phyloP scores from a whole-genome alignment of 345 rosid genomes.

The Citrus unshiu region DNA sequence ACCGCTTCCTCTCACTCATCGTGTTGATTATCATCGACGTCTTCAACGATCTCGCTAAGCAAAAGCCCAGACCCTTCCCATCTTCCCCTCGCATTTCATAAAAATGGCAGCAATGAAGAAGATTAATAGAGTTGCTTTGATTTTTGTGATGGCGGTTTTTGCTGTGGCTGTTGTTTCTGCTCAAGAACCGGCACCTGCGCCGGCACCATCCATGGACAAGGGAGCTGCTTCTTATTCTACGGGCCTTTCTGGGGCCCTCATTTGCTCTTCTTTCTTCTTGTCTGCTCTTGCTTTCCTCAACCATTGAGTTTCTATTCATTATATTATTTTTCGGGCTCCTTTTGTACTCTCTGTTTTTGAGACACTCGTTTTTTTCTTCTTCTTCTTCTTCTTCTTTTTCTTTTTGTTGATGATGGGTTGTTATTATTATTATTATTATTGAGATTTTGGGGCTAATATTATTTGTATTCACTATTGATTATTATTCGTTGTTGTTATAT shows the following conservation, averaged over 20 bases:
- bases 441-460: background rate
- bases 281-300: conserved; percentile 29
- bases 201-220: conserved; percentile 23
- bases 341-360: no score
- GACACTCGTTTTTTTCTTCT: no score
- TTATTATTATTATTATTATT: background rate
- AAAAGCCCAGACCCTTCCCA: no score
- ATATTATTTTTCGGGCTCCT: no score
- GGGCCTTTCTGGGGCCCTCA: conserved; percentile 24
- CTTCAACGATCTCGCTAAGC: no score
- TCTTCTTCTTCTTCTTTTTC: background rate
- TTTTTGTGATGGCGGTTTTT: background rate
- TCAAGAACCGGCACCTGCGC: conserved; percentile 19
- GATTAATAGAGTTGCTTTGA: background rate
- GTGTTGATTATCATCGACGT: background rate
- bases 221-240: conserved; percentile 34
- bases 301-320: background rate
- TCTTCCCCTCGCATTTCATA: background rate
- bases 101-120: background rate
- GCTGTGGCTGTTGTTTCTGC: conserved; percentile 4
- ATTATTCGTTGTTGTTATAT: background rate
- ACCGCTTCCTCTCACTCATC: background rate
- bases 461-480: background rate
- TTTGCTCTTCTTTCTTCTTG: conserved; percentile 31
- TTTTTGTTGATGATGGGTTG: background rate